These are phyloP conservation scores for Tolypocladium album DNA, from an alignment of 2,329 filamentous ascomycete species.

Conservation along the genomic window DNA sequence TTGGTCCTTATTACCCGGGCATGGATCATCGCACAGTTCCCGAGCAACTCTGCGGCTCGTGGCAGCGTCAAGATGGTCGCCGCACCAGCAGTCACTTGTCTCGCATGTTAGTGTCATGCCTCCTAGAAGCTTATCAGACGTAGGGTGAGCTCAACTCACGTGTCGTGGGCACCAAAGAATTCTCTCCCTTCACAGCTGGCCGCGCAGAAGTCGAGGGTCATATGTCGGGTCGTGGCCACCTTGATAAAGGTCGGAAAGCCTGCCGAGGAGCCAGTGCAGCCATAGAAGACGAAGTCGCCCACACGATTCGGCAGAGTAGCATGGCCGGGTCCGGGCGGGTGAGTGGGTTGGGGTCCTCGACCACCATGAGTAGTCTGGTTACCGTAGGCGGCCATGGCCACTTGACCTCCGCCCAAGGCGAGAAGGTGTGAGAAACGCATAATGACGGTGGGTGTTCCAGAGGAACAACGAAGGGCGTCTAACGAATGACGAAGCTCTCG, in stretches of 20 bases:
- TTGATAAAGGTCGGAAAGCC: constrained; percentile 14
- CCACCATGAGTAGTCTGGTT: constrained; percentile 7
- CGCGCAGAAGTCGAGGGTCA: constrained; percentile 15
- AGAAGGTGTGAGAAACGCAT: constrained; percentile 21
- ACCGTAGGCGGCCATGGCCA: constrained; percentile 13
- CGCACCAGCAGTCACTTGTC: constrained; percentile 20
- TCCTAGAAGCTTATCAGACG: neutral
- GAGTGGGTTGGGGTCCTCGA: constrained; percentile 5
- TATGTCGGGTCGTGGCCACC: constrained; percentile 3
- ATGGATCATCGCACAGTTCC: constrained; percentile 13
- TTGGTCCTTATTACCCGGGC: constrained; percentile 14
- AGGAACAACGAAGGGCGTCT: constrained; percentile 6
- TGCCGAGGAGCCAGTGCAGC: constrained; percentile 12
- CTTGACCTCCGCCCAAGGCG: constrained; percentile 18
- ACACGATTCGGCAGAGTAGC: constrained; percentile 8
- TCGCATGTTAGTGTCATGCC: neutral
- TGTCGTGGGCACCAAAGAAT: constrained; percentile 15
- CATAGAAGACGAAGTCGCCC: constrained; percentile 12
- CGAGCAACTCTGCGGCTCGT: constrained; percentile 4
- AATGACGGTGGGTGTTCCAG: constrained; percentile 7
- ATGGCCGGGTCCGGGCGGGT: neutral
- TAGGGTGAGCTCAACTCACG: constrained; percentile 7
- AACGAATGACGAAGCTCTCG: constrained; percentile 13
- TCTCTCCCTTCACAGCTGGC: constrained; percentile 7
- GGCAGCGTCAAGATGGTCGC: constrained; percentile 5